A percentile compares a stretch with the other conserved stretches of the same genome.
Evolutionary conservation across 2,329 filamentous ascomycete genomes (phyloP).

Genomic region (Emmonsiellopsis sp.): DNA sequence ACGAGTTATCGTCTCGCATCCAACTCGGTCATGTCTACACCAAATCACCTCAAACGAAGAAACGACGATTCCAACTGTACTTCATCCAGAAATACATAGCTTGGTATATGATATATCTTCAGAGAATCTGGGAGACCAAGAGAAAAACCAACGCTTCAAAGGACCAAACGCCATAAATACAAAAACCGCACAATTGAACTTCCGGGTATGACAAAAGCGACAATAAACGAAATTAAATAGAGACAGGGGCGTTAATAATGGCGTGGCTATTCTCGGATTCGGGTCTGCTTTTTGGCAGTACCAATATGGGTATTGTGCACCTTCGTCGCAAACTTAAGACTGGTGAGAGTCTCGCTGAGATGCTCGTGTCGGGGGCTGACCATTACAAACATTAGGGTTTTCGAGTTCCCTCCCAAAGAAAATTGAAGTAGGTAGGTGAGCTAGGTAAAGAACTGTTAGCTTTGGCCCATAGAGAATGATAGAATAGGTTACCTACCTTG

Average conservation of each 20-base stretch:
- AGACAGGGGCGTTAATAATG: neutral
- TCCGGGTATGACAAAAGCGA: neutral
- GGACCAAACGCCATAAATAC: conserved; percentile 10
- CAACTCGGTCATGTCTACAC: conserved; percentile 7
- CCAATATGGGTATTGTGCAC: conserved; percentile 83
- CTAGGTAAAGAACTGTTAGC: conserved; percentile 26
- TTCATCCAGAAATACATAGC: neutral
- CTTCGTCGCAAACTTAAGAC: conserved; percentile 92
- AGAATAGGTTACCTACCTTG: conserved; percentile 49
- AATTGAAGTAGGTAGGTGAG: conserved; percentile 93
- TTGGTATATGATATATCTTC: conserved; percentile 3
- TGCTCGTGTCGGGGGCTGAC: conserved; percentile 85
- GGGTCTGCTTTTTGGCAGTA: conserved; percentile 54
- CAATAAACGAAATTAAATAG: neutral
- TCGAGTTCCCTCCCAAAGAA: conserved; percentile 87
- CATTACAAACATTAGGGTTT: conserved; percentile 99
- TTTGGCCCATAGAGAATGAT: neutral
- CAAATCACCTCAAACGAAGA: neutral
- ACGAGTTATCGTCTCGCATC: neutral
- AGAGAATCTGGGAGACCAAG: neutral
- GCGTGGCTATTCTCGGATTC: conserved; percentile 26
- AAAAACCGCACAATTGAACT: neutral
- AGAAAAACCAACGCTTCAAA: conserved; percentile 16
- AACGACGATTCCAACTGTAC: neutral
- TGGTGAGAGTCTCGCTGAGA: conserved; percentile 85